Percentiles rank a stretch among this genome's conserved stretches.
Conservation (phyloP, 306 rosid genomes). For the Adenanthera pavonina region DNA sequence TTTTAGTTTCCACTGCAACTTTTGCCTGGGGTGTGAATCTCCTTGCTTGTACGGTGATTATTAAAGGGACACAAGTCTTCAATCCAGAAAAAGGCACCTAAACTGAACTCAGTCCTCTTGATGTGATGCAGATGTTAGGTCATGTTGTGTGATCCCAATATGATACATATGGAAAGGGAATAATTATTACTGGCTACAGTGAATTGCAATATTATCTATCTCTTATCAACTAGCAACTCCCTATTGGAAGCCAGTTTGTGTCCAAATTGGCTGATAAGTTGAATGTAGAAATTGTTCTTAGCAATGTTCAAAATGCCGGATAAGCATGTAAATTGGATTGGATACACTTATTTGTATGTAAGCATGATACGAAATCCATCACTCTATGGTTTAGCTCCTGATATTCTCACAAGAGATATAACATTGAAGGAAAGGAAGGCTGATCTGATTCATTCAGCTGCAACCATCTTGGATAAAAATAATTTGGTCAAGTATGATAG, state of each 20-base stretch:
- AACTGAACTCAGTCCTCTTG: slow-evolving; percentile 95
- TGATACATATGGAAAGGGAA: slow-evolving; percentile 88
- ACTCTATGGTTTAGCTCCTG: slow-evolving; percentile 81
- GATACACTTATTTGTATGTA: slow-evolving; percentile 80
- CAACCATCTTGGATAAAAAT: slow-evolving; percentile 80
- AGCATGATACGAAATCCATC: slow-evolving; percentile 86
- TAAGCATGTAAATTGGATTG: slow-evolving; percentile 87
- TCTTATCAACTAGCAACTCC: slow-evolving; percentile 92
- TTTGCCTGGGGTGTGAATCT: slow-evolving; percentile 99
- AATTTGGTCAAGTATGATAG: slow-evolving; percentile 92
- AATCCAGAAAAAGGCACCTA: slow-evolving; percentile 95
- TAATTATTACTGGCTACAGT: slow-evolving; percentile 86
- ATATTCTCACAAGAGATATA: slow-evolving; percentile 69
- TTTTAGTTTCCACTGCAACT: slow-evolving; percentile 94
- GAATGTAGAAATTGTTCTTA: slow-evolving; percentile 92
- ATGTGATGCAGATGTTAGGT: slow-evolving; percentile 97
- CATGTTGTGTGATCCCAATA: slow-evolving; percentile 96
- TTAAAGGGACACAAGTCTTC: slow-evolving; percentile 94
- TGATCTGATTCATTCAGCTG: slow-evolving; percentile 95
- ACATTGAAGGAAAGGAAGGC: slow-evolving; percentile 88
- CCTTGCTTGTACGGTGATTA: slow-evolving; percentile 90
- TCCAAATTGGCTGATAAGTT: slow-evolving; percentile 91
- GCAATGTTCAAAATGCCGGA: slow-evolving; percentile 87
- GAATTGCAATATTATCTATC: slow-evolving; percentile 95
- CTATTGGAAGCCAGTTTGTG: slow-evolving; percentile 91